Base-by-base conservation (phyloP, 169 alveolate species). In the Plasmodium berghei region DNA sequence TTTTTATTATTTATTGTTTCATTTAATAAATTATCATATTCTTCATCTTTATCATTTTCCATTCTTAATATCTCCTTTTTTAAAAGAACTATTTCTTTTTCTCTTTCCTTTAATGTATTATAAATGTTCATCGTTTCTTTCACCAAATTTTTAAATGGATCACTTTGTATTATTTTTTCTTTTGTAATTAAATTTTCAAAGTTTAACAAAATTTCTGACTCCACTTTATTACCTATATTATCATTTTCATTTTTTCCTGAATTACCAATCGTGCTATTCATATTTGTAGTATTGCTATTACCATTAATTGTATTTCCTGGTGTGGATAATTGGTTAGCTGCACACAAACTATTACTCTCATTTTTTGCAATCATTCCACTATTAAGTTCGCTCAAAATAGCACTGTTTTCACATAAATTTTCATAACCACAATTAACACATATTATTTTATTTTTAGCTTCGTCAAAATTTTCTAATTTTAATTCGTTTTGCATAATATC, bases 41-140 rank as follows among this genome's bases (percentile, higher is more conserved):
- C 90, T 28, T 80, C 90, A 80, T 80, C 90, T n/a, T 61, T 55
- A 10, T 18, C 16, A 16, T 66, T 67, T 46, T 80, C 90, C 48
- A 55, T 52, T 56, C 67, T 80, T 48, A 80, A 5, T 5, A 80
- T 40, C 64, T 80, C 90, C 8, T 67, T 80, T 67, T 80, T 80
- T 55, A 80, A 48, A 20, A 80, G 26, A 28, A 48, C 26, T 3
- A 66, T 80, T 64, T 80, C 90, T 0, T 55, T 70, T 42, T 80
- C 90, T 20, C 59, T 80, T 24, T 64, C 90, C 40, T 80, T 80
- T 48, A 80, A 26, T 9, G 10, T 45, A n/a, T 54, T 66, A 42
- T 66, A 54, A 4, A 80, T 40, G 9, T 80, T 56, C n/a, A 34
- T 67, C 26, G 90, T 40, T 59, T 80, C 90, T 14, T 49, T 26